phyloP scores from a whole-genome alignment of 2,329 filamentous ascomycete genomes.

The Pseudogymnoascus sp. region DNA sequence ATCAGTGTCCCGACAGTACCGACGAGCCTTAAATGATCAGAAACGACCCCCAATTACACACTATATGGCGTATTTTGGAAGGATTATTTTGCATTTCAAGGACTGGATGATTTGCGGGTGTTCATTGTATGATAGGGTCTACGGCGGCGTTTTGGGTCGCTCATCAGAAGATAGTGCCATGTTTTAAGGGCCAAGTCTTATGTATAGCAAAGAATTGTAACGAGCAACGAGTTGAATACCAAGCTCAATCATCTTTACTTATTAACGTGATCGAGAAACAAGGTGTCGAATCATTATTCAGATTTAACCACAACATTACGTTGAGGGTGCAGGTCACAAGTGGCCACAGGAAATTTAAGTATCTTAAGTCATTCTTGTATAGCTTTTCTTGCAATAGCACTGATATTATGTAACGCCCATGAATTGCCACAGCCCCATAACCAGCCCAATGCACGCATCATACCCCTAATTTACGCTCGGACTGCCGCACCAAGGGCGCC shows the following conservation, averaged over 20 bases:
- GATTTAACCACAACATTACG: not conserved
- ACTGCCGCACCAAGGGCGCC: slow-evolving; percentile 67
- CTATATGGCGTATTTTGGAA: slow-evolving; percentile 9
- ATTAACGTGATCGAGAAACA: not conserved
- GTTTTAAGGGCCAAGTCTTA: not conserved
- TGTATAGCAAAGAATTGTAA: slow-evolving; percentile 1
- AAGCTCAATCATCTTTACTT: not conserved
- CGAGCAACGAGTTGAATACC: slow-evolving; percentile 3
- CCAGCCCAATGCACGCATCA: slow-evolving; percentile 28
- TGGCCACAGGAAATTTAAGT: slow-evolving; percentile 1
- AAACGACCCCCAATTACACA: slow-evolving; percentile 6
- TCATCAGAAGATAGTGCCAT: not conserved
- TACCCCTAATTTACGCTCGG: slow-evolving; percentile 41
- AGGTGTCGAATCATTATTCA: not conserved
- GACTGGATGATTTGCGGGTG: slow-evolving; percentile 1
- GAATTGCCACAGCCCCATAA: slow-evolving; percentile 23
- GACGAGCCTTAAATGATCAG: not conserved
- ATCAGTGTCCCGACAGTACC: slow-evolving; percentile 30
- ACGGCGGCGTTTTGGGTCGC: slow-evolving; percentile 3
- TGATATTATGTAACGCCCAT: slow-evolving; percentile 24
- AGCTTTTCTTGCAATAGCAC: slow-evolving; percentile 20
- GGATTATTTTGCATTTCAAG: not conserved
- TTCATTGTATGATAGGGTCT: slow-evolving; percentile 3
- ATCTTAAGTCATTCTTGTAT: slow-evolving; percentile 20
- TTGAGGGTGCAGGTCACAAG: not conserved